Evolutionary conservation across 208 protist genomes (phyloP).

Genomic region (Herpetomonas samuelpessoai): DNA sequence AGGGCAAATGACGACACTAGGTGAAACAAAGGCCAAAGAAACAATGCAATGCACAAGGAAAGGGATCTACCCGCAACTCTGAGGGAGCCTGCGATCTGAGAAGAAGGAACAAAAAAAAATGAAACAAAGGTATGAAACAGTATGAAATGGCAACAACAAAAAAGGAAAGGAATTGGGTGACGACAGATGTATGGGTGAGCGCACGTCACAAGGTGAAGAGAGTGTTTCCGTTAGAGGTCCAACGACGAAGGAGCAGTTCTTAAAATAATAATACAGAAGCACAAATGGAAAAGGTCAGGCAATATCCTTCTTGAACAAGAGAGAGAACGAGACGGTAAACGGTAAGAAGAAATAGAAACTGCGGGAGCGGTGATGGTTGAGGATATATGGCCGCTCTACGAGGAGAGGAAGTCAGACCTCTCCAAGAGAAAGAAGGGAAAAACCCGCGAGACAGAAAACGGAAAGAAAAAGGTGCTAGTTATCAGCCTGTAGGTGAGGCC

Average conservation of each 20-base stretch:
- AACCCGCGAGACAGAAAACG: neutral
- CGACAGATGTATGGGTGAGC: too few relatives aligned
- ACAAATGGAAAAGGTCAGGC: neutral
- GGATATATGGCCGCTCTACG: too few relatives aligned
- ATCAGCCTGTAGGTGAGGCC: too few relatives aligned
- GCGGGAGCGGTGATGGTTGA: too few relatives aligned
- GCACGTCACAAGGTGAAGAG: too few relatives aligned
- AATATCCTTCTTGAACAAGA: slow-evolving; percentile 9
- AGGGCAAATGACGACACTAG: too few relatives aligned
- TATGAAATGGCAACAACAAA: slow-evolving; percentile 11
- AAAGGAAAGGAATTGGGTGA: neutral
- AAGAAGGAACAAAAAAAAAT: slow-evolving; percentile 8
- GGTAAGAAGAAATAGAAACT: neutral
- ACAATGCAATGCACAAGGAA: too few relatives aligned
- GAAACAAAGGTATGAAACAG: slow-evolving; percentile 5
- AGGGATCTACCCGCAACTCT: too few relatives aligned
- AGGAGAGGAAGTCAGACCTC: neutral
- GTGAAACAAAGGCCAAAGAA: too few relatives aligned
- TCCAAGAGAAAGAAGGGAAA: neutral
- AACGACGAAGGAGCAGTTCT: too few relatives aligned
- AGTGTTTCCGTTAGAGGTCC: too few relatives aligned
- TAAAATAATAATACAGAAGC: too few relatives aligned
- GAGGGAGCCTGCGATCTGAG: neutral
- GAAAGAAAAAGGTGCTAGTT: neutral
- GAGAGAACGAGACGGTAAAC: slow-evolving; percentile 8